Percentiles rank a stretch among this genome's conserved stretches.
Evolutionary conservation across 2,329 filamentous ascomycete genomes (phyloP).

Genomic region (Ophiosphaerella korrae): DNA sequence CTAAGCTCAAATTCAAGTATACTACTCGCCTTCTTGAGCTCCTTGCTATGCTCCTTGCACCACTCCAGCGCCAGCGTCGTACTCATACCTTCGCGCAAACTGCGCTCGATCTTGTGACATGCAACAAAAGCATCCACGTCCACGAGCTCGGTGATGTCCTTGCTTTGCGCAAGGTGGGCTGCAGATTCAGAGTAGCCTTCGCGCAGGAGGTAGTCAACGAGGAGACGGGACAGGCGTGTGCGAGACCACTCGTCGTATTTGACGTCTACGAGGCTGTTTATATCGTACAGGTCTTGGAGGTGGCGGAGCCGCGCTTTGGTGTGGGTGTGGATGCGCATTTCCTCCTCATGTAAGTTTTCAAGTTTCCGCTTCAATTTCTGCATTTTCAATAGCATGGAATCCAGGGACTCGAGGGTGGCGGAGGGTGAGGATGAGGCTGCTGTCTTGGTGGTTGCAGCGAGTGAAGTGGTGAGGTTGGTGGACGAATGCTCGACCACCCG

Average conservation of each 20-base stretch:
- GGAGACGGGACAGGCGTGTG: conserved; percentile 76
- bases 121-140: conserved; percentile 87
- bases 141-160: conserved; percentile 78
- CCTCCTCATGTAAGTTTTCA: conserved; percentile 75
- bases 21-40: conserved; percentile 85
- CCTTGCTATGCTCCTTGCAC: conserved; percentile 93
- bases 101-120: conserved; percentile 77
- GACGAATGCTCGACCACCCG: conserved; percentile 75
- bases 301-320: conserved; percentile 78
- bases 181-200: conserved; percentile 83
- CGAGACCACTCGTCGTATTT: conserved; percentile 93
- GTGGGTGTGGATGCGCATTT: conserved; percentile 75
- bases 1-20: conserved; percentile 92
- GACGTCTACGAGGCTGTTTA: conserved; percentile 84
- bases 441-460: conserved; percentile 63
- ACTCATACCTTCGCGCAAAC: conserved; percentile 67
- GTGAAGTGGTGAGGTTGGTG: conserved; percentile 63
- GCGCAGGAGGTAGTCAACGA: conserved; percentile 91
- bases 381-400: conserved; percentile 84
- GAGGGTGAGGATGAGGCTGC: conserved; percentile 55
- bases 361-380: conserved; percentile 89
- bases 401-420: conserved; percentile 73
- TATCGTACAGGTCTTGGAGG: conserved; percentile 77
- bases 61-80: conserved; percentile 82
- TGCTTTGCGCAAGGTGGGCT: conserved; percentile 72